Evolutionary conservation across 495 filamentous ascomycete species (phyloP).

Genomic region (Podospora anserina): DNA sequence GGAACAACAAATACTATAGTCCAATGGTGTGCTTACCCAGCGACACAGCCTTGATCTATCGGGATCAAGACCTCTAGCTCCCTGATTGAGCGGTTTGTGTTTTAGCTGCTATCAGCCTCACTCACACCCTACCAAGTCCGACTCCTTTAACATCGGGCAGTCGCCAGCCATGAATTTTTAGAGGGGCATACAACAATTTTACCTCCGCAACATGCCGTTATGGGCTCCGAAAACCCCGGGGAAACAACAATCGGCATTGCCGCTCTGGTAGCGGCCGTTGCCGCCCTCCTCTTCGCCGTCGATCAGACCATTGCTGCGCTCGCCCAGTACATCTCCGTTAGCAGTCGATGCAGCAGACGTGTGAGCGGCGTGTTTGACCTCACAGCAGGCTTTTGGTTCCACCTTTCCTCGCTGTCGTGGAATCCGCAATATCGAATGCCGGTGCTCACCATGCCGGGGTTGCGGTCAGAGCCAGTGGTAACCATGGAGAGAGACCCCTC

Average conservation of each 20-base stretch:
- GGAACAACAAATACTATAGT: neutral
- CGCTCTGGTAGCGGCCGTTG: neutral
- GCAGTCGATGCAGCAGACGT: constrained; percentile 5
- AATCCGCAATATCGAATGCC: constrained; percentile 6
- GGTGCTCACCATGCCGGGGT: constrained; percentile 3
- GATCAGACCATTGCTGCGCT: neutral
- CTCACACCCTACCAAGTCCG: neutral
- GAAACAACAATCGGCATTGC: neutral
- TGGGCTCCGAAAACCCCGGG: neutral
- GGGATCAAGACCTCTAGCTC: neutral
- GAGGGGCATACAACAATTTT: neutral
- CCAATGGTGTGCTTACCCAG: neutral
- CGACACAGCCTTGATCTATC: neutral
- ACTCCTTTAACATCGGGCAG: neutral
- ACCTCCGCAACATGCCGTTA: neutral
- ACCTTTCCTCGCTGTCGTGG: constrained; percentile 7
- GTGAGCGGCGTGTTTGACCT: constrained; percentile 6
- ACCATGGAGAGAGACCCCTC: neutral
- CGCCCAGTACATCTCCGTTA: constrained; percentile 3
- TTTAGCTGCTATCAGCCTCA: neutral
- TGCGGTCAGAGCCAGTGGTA: neutral
- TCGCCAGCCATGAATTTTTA: neutral
- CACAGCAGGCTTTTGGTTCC: constrained; percentile 8
- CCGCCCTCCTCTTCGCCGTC: constrained; percentile 5
- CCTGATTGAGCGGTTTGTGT: neutral